Conservation (phyloP, 371 early-diverging fungal genomes). For the Mortierella sp. region DNA sequence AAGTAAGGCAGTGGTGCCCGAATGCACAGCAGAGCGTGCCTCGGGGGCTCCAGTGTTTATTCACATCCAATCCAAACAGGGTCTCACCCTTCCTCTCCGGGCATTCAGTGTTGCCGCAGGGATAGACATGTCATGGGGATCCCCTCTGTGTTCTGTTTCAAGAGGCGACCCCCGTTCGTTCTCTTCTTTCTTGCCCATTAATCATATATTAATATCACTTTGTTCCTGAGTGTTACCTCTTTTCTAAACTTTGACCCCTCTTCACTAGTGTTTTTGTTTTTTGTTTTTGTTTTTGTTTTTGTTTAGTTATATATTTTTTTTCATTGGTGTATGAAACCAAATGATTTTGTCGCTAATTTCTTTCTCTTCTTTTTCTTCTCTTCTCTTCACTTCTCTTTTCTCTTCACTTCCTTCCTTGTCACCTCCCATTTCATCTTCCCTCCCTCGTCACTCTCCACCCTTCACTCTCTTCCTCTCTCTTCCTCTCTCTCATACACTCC, state of each 20-base stretch:
- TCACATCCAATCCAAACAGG: background rate
- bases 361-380: background rate
- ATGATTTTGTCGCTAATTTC: background rate
- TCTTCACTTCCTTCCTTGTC: background rate
- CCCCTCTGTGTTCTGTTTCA: background rate
- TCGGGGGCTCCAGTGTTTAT: background rate
- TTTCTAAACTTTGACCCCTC: no score
- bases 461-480: background rate
- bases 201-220: no score
- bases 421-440: background rate
- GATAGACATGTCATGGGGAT: no score
- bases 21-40: background rate
- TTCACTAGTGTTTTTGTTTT: background rate
- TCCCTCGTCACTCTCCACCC: background rate
- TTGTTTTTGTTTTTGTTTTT: background rate
- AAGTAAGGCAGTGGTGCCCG: background rate
- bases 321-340: background rate
- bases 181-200: background rate
- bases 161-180: background rate
- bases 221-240: no score
- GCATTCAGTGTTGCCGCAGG: constrained; percentile 1
- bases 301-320: background rate
- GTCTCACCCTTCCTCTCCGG: background rate
- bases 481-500: background rate
- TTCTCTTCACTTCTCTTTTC: background rate